phyloP scores from a whole-genome alignment of 2,329 filamentous ascomycete species.

The Beauveria bassiana region DNA sequence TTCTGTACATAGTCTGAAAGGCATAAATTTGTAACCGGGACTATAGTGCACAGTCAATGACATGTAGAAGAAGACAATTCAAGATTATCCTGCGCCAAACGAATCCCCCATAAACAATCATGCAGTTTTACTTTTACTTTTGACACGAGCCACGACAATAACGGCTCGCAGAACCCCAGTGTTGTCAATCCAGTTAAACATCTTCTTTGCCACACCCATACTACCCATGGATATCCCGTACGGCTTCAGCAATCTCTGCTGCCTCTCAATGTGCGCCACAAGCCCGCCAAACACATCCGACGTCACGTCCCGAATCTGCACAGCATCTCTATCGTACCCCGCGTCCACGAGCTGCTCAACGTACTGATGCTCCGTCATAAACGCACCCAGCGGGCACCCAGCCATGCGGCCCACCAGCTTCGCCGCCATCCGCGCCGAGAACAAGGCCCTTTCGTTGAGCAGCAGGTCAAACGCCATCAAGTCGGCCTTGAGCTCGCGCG shows the following conservation, averaged over 20 bases:
- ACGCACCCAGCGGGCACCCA: constrained; percentile 40
- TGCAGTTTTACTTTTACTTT: background rate
- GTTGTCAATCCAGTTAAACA: constrained; percentile 32
- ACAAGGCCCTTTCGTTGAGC: constrained; percentile 24
- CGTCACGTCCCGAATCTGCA: constrained; percentile 43
- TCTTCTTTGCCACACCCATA: constrained; percentile 27
- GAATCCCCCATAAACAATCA: background rate
- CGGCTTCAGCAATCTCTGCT: constrained; percentile 24
- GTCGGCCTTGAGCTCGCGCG: constrained; percentile 34
- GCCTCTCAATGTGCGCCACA: constrained; percentile 32
- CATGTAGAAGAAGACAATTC: too few species aligned
- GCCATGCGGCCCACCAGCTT: constrained; percentile 37
- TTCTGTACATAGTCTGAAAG: too few species aligned
- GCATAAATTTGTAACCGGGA: too few species aligned
- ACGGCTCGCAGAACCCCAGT: constrained; percentile 27
- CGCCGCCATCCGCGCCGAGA: constrained; percentile 25
- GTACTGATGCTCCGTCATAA: constrained; percentile 40
- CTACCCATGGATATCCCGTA: constrained; percentile 30
- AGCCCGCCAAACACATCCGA: constrained; percentile 44
- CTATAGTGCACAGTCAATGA: background rate
- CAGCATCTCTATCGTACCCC: constrained; percentile 36
- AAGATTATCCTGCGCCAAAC: too few species aligned
- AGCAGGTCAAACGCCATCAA: constrained; percentile 50
- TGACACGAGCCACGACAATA: constrained; percentile 24
- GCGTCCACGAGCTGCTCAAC: constrained; percentile 33